phyloP scores from a whole-genome alignment of 164 flowering plant species.

The Amborella trichopoda region DNA sequence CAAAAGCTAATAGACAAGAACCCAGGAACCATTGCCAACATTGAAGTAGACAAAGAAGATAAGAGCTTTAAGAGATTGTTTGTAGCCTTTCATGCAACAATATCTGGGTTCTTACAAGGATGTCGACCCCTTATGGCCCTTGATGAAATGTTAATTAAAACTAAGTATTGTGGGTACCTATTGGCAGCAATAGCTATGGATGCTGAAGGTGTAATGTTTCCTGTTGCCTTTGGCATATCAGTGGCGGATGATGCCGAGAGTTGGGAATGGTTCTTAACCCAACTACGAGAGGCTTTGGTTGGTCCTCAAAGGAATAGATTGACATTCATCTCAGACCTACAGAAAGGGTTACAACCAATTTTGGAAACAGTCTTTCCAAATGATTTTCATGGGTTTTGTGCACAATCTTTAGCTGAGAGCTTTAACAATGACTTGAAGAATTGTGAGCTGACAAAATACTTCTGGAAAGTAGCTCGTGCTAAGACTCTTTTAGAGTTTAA shows the following conservation, averaged over 20 bases:
- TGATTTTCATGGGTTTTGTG: slow-evolving; percentile 46
- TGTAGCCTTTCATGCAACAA: slow-evolving; percentile 71
- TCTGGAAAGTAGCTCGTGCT: slow-evolving; percentile 94
- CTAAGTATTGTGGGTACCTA: slow-evolving; percentile 72
- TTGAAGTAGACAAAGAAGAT: slow-evolving; percentile 69
- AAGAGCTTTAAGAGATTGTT: slow-evolving; percentile 84
- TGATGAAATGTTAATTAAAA: slow-evolving; percentile 76
- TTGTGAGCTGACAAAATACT: slow-evolving; percentile 53
- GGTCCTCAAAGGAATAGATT: slow-evolving; percentile 72
- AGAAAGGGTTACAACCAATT: slow-evolving; percentile 39
- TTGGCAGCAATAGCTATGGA: slow-evolving; percentile 81
- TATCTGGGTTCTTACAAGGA: slow-evolving; percentile 84
- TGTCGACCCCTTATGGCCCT: slow-evolving; percentile 91
- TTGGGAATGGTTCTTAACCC: slow-evolving; percentile 65
- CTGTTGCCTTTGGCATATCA: slow-evolving; percentile 81
- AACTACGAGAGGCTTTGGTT: slow-evolving; percentile 66
- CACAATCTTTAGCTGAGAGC: slow-evolving; percentile 38
- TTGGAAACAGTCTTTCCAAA: too few relatives aligned
- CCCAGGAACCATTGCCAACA: slow-evolving; percentile 65
- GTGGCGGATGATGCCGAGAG: slow-evolving; percentile 81
- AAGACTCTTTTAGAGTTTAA: slow-evolving; percentile 81
- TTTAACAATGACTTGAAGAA: slow-evolving; percentile 50
- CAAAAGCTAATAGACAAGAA: slow-evolving; percentile 41
- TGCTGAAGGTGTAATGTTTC: slow-evolving; percentile 72
- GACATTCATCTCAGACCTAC: slow-evolving; percentile 45